phyloP scores from a whole-genome alignment of 2,329 filamentous ascomycete genomes.

The Pezicula carpinea region DNA sequence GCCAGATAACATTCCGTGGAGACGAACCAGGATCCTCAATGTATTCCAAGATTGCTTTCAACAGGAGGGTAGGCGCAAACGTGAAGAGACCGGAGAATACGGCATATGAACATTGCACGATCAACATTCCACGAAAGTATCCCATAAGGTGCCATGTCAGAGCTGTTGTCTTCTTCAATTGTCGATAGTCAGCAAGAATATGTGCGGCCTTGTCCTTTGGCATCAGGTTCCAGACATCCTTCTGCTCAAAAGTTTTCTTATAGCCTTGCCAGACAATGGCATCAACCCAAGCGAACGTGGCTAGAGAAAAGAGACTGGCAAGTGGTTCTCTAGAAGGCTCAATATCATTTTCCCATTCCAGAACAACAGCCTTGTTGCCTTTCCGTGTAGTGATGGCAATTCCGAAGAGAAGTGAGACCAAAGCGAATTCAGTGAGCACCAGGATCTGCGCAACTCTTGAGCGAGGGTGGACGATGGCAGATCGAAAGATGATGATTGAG shows the following conservation, averaged over 20 bases:
- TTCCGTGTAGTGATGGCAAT: slow-evolving; percentile 80
- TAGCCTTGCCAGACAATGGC: slow-evolving; percentile 85
- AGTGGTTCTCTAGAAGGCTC: slow-evolving; percentile 82
- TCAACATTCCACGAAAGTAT: slow-evolving; percentile 74
- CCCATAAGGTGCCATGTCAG: slow-evolving; percentile 76
- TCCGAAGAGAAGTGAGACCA: slow-evolving; percentile 68
- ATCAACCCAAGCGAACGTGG: slow-evolving; percentile 89
- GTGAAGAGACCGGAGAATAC: slow-evolving; percentile 76
- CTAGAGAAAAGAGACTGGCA: slow-evolving; percentile 82
- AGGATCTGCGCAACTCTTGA: slow-evolving; percentile 60
- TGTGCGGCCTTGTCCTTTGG: slow-evolving; percentile 81
- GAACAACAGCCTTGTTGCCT: slow-evolving; percentile 81
- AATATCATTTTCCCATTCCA: slow-evolving; percentile 86
- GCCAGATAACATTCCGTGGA: slow-evolving; percentile 86
- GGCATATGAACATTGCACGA: slow-evolving; percentile 78
- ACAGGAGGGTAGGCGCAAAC: slow-evolving; percentile 84
- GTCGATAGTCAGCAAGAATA: slow-evolving; percentile 78
- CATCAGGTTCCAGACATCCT: slow-evolving; percentile 87
- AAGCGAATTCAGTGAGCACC: slow-evolving; percentile 66
- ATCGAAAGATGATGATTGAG: slow-evolving; percentile 73
- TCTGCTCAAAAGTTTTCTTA: slow-evolving; percentile 74
- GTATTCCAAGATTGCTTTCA: slow-evolving; percentile 89
- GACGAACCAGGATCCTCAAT: slow-evolving; percentile 76
- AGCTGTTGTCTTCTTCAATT: slow-evolving; percentile 74
- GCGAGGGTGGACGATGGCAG: slow-evolving; percentile 71